Percentiles rank a stretch among this genome's conserved stretches.
These are phyloP conservation scores for Avena sativa DNA, from an alignment of 176 grass and related monocot species.

Conservation along the genomic window DNA sequence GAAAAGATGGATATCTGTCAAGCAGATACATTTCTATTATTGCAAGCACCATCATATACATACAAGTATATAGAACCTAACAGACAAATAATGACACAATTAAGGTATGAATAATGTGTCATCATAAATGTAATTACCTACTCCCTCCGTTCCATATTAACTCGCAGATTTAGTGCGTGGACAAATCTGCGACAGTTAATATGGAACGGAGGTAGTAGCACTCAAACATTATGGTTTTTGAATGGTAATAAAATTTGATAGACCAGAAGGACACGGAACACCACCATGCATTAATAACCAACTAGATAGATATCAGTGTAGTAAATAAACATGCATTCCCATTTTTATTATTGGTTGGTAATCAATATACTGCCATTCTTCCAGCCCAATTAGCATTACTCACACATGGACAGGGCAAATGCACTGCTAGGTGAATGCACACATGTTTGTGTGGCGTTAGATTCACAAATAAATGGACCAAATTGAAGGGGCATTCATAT, in stretches of 20 bases:
- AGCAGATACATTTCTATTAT: constrained; percentile 22
- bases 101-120: background rate
- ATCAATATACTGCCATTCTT: background rate
- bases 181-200: too few relatives aligned
- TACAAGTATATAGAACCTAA: constrained; percentile 4
- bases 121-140: background rate
- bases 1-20: constrained; percentile 80
- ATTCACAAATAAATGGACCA: constrained; percentile 25
- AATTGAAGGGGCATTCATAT: background rate
- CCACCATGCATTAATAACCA: constrained; percentile 3
- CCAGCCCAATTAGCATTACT: constrained; percentile 18
- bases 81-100: background rate
- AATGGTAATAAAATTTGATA: constrained; percentile 12
- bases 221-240: background rate
- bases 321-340: background rate
- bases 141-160: too few relatives aligned
- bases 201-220: background rate
- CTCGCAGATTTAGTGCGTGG: too few relatives aligned
- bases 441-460: background rate
- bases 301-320: background rate
- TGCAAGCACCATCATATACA: constrained; percentile 35
- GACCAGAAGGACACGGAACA: background rate
- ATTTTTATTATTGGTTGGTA: background rate
- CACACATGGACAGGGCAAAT: constrained; percentile 13
- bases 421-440: background rate